Evolutionary conservation across 164 flowering plant genomes (phyloP).

Genomic region (Malania oleifera): DNA sequence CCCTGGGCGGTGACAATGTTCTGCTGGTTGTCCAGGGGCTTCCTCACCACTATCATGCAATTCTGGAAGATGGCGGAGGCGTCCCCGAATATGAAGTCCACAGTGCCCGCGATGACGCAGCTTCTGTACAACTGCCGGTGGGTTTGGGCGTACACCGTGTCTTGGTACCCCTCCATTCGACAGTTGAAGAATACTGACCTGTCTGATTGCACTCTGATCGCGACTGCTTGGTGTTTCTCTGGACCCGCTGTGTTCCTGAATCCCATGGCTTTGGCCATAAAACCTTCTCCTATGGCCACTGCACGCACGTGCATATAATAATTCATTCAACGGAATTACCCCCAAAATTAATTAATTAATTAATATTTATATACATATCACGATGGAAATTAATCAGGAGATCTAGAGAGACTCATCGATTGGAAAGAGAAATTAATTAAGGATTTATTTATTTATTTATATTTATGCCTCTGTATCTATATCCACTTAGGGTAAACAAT

Average conservation of each 20-base stretch:
- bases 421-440: too few relatives aligned
- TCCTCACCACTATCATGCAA: slow-evolving; percentile 24
- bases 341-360: too few relatives aligned
- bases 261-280: slow-evolving; percentile 27
- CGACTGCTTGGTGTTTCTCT: slow-evolving; percentile 10
- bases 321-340: too few relatives aligned
- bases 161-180: slow-evolving; percentile 39
- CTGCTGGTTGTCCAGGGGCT: slow-evolving; percentile 27
- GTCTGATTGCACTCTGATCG: slow-evolving; percentile 27
- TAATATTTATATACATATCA: too few relatives aligned
- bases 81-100: slow-evolving; percentile 38
- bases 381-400: too few relatives aligned
- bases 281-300: slow-evolving; percentile 27
- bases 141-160: slow-evolving; percentile 31
- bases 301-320: too few relatives aligned
- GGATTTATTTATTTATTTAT: too few relatives aligned
- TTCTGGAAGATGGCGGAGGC: slow-evolving; percentile 37
- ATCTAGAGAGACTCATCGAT: too few relatives aligned
- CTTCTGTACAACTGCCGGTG: slow-evolving; percentile 30
- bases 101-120: slow-evolving; percentile 36
- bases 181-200: slow-evolving; percentile 33
- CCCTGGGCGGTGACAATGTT: slow-evolving; percentile 42
- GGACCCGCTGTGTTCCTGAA: slow-evolving; percentile 30
- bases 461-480: too few relatives aligned
- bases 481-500: too few relatives aligned